A percentile compares a stretch with the other conserved stretches of the same genome.
Evolutionary conservation across 306 rosid genomes (phyloP).

Genomic region (Quillaja saponaria): DNA sequence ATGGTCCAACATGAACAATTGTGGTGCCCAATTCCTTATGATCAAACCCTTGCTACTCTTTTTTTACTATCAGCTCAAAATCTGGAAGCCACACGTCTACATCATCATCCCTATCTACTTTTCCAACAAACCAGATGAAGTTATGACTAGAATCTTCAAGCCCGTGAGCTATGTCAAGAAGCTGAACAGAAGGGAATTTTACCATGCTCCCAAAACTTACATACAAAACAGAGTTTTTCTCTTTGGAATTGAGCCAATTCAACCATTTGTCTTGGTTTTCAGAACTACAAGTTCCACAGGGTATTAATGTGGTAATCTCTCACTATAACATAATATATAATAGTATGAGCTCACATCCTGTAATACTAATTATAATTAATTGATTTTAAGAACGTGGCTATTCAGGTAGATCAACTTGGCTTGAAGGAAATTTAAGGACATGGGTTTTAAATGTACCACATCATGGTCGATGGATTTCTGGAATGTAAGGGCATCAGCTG

Average conservation of each 20-base stretch:
- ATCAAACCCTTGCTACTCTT: constrained; percentile 12
- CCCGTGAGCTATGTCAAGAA: constrained; percentile 3
- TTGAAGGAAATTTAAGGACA: constrained; percentile 27
- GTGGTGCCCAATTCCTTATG: constrained; percentile 46
- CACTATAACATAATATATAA: constrained; percentile 23
- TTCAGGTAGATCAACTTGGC: constrained; percentile 32
- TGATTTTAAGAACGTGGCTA: constrained; percentile 33
- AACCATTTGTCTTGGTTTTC: constrained; percentile 36
- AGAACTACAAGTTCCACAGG: constrained; percentile 21
- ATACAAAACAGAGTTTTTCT: constrained; percentile 27
- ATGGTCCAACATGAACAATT: constrained; percentile 31
- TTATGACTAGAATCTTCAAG: constrained; percentile 6
- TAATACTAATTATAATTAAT: constrained; percentile 1
- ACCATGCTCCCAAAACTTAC: constrained; percentile 15
- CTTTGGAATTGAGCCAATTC: constrained; percentile 37
- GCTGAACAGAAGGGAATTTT: constrained; percentile 3
- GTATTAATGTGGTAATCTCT: constrained; percentile 36
- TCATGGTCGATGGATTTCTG: constrained; percentile 14
- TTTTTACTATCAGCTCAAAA: constrained; percentile 5
- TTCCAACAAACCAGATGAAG: not conserved
- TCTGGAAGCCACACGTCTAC: not conserved
- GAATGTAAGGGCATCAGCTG: no score
- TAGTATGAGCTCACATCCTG: constrained; percentile 18
- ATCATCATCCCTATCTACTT: not conserved
- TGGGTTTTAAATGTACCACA: constrained; percentile 36